phyloP scores from a whole-genome alignment of 495 filamentous ascomycete genomes.

The Cercophora newfieldiana region DNA sequence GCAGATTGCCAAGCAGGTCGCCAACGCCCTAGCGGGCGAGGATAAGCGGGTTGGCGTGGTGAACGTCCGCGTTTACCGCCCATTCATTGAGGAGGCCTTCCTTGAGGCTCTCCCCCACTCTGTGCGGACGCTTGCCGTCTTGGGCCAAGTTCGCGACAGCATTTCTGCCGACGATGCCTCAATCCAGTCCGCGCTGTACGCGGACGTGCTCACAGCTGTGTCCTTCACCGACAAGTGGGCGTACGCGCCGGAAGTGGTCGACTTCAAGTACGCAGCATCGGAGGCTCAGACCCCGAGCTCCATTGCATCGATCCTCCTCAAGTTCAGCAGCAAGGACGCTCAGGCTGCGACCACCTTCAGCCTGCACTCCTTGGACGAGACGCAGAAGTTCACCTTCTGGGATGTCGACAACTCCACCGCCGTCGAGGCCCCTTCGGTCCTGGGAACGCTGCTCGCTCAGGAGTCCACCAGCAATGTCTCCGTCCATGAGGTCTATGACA shows the following conservation, averaged over 20 bases:
- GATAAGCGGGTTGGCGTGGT: conserved; percentile 80
- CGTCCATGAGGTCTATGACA: conserved; percentile 74
- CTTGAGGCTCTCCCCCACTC: conserved; percentile 74
- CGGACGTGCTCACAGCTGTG: conserved; percentile 82
- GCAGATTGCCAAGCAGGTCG: conserved; percentile 80
- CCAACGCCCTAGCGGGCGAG: conserved; percentile 65
- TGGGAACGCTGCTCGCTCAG: conserved; percentile 71
- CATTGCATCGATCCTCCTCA: conserved; percentile 54
- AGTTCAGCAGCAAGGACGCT: conserved; percentile 63
- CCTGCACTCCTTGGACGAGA: conserved; percentile 41
- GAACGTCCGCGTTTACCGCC: conserved; percentile 89
- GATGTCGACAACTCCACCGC: conserved; percentile 76
- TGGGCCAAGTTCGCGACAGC: conserved; percentile 59
- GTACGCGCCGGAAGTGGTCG: conserved; percentile 61
- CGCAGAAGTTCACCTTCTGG: conserved; percentile 92
- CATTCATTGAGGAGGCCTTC: conserved; percentile 93
- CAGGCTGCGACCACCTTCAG: conserved; percentile 49
- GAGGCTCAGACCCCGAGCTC: conserved; percentile 79
- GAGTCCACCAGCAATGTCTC: conserved; percentile 78
- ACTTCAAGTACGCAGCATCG: conserved; percentile 86
- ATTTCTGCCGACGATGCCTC: conserved; percentile 64
- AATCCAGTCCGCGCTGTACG: conserved; percentile 78
- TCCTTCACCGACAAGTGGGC: conserved; percentile 70
- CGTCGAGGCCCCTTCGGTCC: conserved; percentile 59
- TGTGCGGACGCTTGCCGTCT: conserved; percentile 67